These are phyloP conservation scores for Pyricularia sp. DNA, from an alignment of 2,329 filamentous ascomycete species.

Conservation along the genomic window DNA sequence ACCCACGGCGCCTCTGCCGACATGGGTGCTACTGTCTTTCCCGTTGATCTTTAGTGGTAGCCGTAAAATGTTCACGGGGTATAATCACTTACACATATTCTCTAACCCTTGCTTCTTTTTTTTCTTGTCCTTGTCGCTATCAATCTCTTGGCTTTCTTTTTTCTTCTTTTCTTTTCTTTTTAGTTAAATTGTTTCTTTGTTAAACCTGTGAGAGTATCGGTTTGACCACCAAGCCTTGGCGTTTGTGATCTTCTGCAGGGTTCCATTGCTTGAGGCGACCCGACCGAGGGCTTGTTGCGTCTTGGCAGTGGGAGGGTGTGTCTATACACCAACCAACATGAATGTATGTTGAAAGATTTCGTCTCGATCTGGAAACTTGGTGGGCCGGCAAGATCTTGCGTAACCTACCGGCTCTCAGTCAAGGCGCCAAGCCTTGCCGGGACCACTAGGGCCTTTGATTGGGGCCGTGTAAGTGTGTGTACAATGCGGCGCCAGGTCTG, in stretches of 20 bases:
- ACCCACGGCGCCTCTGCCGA: neutral
- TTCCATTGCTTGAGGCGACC: conserved; percentile 1
- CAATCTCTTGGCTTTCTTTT: neutral
- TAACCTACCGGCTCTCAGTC: neutral
- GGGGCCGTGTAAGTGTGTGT: neutral
- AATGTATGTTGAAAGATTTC: neutral
- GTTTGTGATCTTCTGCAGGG: conserved; percentile 1
- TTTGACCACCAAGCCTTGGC: conserved; percentile 1
- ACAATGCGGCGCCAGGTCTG: neutral
- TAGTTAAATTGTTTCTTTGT: neutral
- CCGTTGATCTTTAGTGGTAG: neutral
- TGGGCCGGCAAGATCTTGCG: neutral
- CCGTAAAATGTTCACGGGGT: neutral
- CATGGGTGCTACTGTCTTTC: neutral
- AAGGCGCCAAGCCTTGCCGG: neutral
- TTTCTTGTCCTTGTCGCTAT: neutral
- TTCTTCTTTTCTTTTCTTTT: neutral
- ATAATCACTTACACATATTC: neutral
- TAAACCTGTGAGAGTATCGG: neutral
- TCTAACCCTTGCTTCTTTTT: neutral
- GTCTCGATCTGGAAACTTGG: neutral
- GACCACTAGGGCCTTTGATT: neutral
- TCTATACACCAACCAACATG: neutral
- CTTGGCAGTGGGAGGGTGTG: neutral
- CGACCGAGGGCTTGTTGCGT: neutral